Evolutionary conservation across 176 grass and related monocot species (phyloP), one percentile per base, ranked within the genome.

Genomic region (Ensete ventricosum): DNA sequence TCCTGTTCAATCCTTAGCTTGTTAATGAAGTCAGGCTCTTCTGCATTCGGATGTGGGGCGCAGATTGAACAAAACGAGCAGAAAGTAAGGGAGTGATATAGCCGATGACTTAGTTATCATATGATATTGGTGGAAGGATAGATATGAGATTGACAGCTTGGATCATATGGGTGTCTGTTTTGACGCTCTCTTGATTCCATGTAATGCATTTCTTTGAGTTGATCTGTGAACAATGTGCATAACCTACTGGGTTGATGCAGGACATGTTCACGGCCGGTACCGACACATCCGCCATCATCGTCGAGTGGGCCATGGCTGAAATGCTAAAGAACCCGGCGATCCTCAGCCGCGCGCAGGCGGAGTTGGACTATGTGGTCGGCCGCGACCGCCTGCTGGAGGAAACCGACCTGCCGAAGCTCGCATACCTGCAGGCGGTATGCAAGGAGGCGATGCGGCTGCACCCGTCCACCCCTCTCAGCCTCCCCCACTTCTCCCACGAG

Each of bases 381-480:
- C 70, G 50, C 14, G 77, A 67, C 13, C 77, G 77, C 1, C 70
- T 62, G 24, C 21, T 84, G 0, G 74, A 77, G 57, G 82, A 84
- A 70, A 75, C 82, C 20, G 71, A 84, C 82, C 16, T 84, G 2
- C 26, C 22, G 0, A 79, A 80, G 51, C 76, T 84, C 19, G 70
- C 82, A 5, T 79, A 67, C 25, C 70, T 84, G 3, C 77, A 60
- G 24, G 77, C 77, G 49, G 78, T 84, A 16, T 55, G 65, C 70
- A 84, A 84, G 64, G 82, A 84, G 66, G 65, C 82, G 55, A 71
- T 84, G 0, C 71, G 82, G 25, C 66, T 63, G 64, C 82, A 84
- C 55, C 82, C 82, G 2, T 70, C 82, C 1, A 84, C 82, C 2
- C 82, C 77, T 3, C 77, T 84, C 1, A 55, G 9, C 51, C 77